phyloP scores from a whole-genome alignment of 78 protist species.

The Anaeramoeba flamelloides region DNA sequence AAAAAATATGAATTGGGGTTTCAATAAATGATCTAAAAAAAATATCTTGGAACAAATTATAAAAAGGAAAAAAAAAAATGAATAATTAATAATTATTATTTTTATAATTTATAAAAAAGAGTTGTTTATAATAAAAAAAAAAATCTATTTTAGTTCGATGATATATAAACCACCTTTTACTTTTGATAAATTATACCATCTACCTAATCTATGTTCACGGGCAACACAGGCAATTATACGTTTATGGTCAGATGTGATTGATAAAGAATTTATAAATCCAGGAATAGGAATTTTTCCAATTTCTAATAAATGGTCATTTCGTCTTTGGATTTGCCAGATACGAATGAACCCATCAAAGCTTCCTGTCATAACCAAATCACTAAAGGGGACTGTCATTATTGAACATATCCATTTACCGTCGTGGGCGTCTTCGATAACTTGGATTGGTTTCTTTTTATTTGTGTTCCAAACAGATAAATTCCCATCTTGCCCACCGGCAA shows the following conservation, averaged over 20 bases:
- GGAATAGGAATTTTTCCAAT: too few relatives aligned
- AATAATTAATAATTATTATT: too few relatives aligned
- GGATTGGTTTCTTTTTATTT: slow-evolving; percentile 4
- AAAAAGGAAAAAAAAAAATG: too few relatives aligned
- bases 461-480: slow-evolving; percentile 11
- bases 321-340: not conserved
- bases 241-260: slow-evolving; percentile 24
- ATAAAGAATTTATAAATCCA: slow-evolving; percentile 48
- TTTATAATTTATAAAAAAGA: too few relatives aligned
- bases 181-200: slow-evolving; percentile 33
- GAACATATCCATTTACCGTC: slow-evolving; percentile 27
- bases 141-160: not conserved
- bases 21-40: too few relatives aligned
- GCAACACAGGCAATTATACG: slow-evolving; percentile 34
- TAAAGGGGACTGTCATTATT: slow-evolving; percentile 6
- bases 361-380: slow-evolving; percentile 33
- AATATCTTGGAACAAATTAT: too few relatives aligned
- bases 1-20: too few relatives aligned
- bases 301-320: not conserved
- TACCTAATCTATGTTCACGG: slow-evolving; percentile 53
- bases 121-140: too few relatives aligned
- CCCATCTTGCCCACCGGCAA: not conserved
- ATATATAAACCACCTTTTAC: not conserved
- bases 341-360: slow-evolving; percentile 37
- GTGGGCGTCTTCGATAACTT: not conserved